These are phyloP conservation scores for Rubia peregrina DNA, from an alignment of 305 asterid species.

Conservation along the genomic window DNA sequence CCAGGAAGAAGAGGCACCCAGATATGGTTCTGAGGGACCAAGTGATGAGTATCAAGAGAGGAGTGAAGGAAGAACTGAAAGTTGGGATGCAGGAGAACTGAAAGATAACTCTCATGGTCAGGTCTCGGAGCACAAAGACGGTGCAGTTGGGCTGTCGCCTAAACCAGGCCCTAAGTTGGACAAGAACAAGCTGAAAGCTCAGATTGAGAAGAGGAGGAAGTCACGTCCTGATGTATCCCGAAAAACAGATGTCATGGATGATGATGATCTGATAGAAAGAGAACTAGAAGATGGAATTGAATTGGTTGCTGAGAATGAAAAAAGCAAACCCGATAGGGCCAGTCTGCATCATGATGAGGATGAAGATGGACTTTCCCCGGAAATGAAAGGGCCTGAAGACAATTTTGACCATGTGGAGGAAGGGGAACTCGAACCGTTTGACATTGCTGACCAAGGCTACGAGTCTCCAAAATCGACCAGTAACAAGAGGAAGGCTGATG, in stretches of 20 bases:
- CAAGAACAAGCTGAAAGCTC: constrained; percentile 80
- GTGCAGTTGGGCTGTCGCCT: constrained; percentile 53
- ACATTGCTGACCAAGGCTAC: constrained; percentile 37
- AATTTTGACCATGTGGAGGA: constrained; percentile 61
- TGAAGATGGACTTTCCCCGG: constrained; percentile 35
- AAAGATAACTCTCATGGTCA: constrained; percentile 49
- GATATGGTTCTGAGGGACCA: constrained; percentile 25
- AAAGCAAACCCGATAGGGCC: constrained; percentile 32
- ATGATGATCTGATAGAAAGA: constrained; percentile 71
- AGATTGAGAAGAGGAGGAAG: constrained; percentile 61
- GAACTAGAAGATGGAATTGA: constrained; percentile 79
- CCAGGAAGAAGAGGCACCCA: constrained; percentile 33
- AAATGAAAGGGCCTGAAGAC: constrained; percentile 36
- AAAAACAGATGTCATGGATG: constrained; percentile 61
- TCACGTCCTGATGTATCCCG: constrained; percentile 60
- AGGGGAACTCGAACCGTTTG: constrained; percentile 65
- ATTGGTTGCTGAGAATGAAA: constrained; percentile 51
- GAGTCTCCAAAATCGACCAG: constrained; percentile 45
- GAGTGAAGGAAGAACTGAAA: constrained; percentile 34
- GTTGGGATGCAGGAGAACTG: constrained; percentile 40
- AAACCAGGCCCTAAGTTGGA: constrained; percentile 58
- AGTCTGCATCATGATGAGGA: constrained; percentile 18
- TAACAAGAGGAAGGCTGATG: constrained; percentile 59
- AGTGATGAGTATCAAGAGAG: constrained; percentile 40
- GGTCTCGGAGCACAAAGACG: constrained; percentile 41